Evolutionary conservation across 208 protist species (phyloP).

Genomic region (Leishmania amazonensis): DNA sequence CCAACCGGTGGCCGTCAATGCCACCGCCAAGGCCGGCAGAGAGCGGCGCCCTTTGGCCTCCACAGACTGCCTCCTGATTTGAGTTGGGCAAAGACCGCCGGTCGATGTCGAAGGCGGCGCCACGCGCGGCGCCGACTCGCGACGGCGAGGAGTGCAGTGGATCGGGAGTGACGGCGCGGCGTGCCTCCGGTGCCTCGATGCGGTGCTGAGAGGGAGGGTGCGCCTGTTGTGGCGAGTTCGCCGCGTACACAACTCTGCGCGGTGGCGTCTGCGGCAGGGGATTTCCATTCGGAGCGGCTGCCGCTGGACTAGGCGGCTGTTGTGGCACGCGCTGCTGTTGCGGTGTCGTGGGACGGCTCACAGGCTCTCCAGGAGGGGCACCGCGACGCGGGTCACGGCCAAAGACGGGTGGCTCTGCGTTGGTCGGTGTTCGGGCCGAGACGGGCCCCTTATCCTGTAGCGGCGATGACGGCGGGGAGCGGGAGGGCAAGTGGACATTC

Average conservation of each 20-base stretch:
- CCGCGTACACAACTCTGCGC: conserved; percentile 27
- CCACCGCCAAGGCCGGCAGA: conserved; percentile 16
- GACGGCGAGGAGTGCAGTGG: conserved; percentile 15
- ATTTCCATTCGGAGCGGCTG: conserved; percentile 6
- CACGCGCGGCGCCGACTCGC: background rate
- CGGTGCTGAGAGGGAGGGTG: conserved; percentile 4
- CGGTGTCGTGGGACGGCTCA: conserved; percentile 23
- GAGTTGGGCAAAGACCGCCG: conserved; percentile 13
- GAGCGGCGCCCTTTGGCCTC: background rate
- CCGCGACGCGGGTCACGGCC: conserved; percentile 28
- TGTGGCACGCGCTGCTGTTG: conserved; percentile 4
- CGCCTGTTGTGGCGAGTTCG: conserved; percentile 29
- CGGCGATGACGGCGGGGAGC: conserved; percentile 19
- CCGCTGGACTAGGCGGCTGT: conserved; percentile 8
- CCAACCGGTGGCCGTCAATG: conserved; percentile 20
- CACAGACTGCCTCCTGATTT: background rate
- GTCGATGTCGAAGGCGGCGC: conserved; percentile 14
- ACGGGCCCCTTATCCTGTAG: background rate
- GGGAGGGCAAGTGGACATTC: background rate
- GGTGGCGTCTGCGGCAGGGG: background rate
- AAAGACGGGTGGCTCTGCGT: conserved; percentile 14
- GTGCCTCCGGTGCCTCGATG: background rate
- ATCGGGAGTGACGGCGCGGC: conserved; percentile 3
- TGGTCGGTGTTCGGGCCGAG: conserved; percentile 15
- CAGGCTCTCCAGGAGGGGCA: background rate